Evolutionary conservation across 306 rosid species (phyloP), one percentile per base, ranked within the genome.

Genomic region (Rosa persica): DNA sequence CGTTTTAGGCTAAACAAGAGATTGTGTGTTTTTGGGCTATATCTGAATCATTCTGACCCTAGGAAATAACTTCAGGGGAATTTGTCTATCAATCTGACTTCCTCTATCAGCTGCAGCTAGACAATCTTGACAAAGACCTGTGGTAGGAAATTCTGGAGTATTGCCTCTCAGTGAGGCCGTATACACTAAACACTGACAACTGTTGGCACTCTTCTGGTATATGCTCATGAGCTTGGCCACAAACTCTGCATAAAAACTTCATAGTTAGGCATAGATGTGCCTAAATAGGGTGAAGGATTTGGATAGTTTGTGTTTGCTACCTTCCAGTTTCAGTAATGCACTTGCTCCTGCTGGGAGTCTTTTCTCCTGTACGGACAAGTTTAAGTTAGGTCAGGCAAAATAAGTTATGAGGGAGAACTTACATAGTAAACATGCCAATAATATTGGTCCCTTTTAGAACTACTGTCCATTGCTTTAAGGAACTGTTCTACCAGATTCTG

Each of bases 371-470:
- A 72, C 66, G 46, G 22, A 81, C 58, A 65, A 10, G 40, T 64
- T 20, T 78, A 9, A 62, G 74, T 83, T 75, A 78, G 36, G 46
- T n/a, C n/a, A n/a, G n/a, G n/a, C n/a, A n/a, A n/a, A n/a, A n/a
- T n/a, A n/a, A n/a, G n/a, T n/a, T n/a, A n/a, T n/a, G n/a, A n/a
- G n/a, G n/a, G n/a, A n/a, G n/a, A n/a, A 30, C 79, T 82, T 58
- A 61, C 97, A 81, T 94, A 94, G 77, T 90, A 92, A 64, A 90
- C 92, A 84, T 90, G 96, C 96, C 96, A 94, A 48, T 92, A 92
- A 76, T 89, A 90, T 66, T 92, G 84, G 70, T 92, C 96, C 86
- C 96, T 89, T 76, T 77, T 94, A 76, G n/a, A n/a, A n/a, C 82
- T 79, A 75, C 47, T 65, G 0, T 87, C 97, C 40, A 79, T 79